phyloP scores from a whole-genome alignment of 73 alveolate genomes.

The Symbiodinium pilosum region DNA sequence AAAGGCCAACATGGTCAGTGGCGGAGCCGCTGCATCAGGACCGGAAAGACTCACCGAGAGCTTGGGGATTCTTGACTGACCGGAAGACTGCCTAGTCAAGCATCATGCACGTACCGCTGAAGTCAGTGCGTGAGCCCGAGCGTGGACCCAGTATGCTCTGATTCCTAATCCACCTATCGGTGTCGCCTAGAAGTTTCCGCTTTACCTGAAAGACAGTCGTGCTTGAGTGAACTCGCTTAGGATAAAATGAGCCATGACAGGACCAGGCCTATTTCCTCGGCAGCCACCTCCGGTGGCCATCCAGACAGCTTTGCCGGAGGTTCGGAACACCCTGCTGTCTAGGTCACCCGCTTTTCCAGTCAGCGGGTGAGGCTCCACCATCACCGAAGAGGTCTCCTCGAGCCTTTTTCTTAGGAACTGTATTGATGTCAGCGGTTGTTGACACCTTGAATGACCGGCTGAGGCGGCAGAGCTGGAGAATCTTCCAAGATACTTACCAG shows the following conservation, averaged over 20 bases:
- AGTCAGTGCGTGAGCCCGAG: too few relatives aligned
- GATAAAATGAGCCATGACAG: neutral
- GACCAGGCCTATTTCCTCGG: conserved; percentile 18
- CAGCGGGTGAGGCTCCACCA: neutral
- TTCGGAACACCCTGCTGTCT: neutral
- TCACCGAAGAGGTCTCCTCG: conserved; percentile 11
- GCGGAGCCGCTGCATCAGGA: neutral
- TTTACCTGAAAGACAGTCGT: too few relatives aligned
- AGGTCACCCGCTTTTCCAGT: too few relatives aligned
- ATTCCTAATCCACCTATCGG: too few relatives aligned
- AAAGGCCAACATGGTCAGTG: conserved; percentile 72
- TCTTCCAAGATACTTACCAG: conserved; percentile 41
- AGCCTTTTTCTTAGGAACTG: neutral
- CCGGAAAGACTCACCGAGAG: too few relatives aligned
- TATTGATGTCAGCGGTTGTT: too few relatives aligned
- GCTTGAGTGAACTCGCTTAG: too few relatives aligned
- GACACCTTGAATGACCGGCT: neutral
- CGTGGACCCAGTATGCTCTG: too few relatives aligned
- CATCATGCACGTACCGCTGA: too few relatives aligned
- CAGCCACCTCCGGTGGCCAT: conserved; percentile 14
- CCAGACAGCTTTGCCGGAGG: conserved; percentile 29
- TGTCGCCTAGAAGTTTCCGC: too few relatives aligned
- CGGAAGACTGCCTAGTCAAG: too few relatives aligned
- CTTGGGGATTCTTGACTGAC: too few relatives aligned
- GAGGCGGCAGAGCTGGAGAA: neutral